These are phyloP conservation scores for Wickerhamiella alocasiicola DNA, from an alignment of 805 yeast genomes.

Conservation along the genomic window DNA sequence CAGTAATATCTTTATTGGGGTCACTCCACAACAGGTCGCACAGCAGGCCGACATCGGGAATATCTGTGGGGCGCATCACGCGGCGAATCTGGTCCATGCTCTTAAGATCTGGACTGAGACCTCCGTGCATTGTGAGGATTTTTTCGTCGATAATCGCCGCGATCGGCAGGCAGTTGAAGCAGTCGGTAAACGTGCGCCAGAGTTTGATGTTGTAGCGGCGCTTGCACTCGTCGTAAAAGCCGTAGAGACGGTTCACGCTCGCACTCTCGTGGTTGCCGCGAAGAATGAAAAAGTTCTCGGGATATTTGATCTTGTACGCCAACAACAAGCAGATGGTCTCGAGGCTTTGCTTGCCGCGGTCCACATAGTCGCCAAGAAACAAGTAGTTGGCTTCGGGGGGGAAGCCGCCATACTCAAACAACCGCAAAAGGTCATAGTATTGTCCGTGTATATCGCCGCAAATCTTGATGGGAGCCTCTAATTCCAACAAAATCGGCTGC, in stretches of 20 bases:
- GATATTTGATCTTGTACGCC: slow-evolving; percentile 95
- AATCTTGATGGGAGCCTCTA: slow-evolving; percentile 88
- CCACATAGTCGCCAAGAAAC: slow-evolving; percentile 94
- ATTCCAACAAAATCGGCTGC: slow-evolving; percentile 88
- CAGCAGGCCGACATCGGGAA: slow-evolving; percentile 92
- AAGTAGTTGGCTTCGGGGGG: slow-evolving; percentile 97
- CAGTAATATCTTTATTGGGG: slow-evolving; percentile 95
- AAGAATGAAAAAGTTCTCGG: slow-evolving; percentile 90
- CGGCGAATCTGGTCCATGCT: slow-evolving; percentile 98
- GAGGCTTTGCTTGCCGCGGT: slow-evolving; percentile 94
- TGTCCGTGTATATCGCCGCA: slow-evolving; percentile 99
- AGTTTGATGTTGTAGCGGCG: slow-evolving; percentile 96
- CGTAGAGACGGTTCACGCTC: slow-evolving; percentile 92
- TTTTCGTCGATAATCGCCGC: slow-evolving; percentile 98
- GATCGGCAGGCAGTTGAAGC: slow-evolving; percentile 95
- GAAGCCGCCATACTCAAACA: slow-evolving; percentile 96
- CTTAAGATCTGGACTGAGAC: slow-evolving; percentile 91
- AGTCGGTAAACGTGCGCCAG: slow-evolving; percentile 98
- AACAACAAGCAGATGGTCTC: slow-evolving; percentile 89
- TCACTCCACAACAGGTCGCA: slow-evolving; percentile 98
- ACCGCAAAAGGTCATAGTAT: slow-evolving; percentile 86
- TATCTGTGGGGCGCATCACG: slow-evolving; percentile 98
- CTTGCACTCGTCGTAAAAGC: slow-evolving; percentile 93
- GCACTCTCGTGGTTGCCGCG: slow-evolving; percentile 99
- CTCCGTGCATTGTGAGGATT: slow-evolving; percentile 98